phyloP scores from a whole-genome alignment of 495 filamentous ascomycete species.

The Xylaria scruposa region DNA sequence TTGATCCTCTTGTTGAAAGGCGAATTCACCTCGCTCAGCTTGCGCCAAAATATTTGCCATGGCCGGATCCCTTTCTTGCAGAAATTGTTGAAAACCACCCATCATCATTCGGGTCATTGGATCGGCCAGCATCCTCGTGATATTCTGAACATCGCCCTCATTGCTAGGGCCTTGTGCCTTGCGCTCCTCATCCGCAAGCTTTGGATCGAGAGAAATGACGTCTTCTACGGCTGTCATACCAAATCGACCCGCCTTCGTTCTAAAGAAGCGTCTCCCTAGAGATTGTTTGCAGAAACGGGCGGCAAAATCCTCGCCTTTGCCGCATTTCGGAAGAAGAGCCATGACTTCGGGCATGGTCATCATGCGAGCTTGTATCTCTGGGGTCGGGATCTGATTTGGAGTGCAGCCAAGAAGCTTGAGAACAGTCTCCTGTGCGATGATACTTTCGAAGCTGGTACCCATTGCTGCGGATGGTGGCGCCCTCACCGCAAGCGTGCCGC shows the following conservation, averaged over 20 bases:
- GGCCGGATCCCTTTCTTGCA: not conserved
- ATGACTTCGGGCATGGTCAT: conserved; percentile 24
- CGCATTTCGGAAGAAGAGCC: conserved; percentile 30
- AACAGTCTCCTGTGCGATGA: conserved; percentile 32
- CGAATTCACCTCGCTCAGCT: conserved; percentile 22
- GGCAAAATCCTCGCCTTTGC: conserved; percentile 17
- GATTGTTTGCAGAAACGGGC: conserved; percentile 7
- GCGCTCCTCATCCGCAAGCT: not conserved
- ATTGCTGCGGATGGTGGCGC: not conserved
- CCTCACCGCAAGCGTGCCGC: not conserved
- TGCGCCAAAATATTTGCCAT: conserved; percentile 12
- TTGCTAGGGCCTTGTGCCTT: not conserved
- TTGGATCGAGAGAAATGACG: conserved; percentile 19
- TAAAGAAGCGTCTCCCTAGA: conserved; percentile 32
- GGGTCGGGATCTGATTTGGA: conserved; percentile 22
- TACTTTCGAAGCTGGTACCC: conserved; percentile 26
- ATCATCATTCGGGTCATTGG: not conserved
- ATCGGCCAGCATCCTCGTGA: not conserved
- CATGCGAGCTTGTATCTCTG: conserved; percentile 29
- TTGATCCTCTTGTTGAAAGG: conserved; percentile 4
- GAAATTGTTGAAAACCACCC: not conserved
- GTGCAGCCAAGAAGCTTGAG: conserved; percentile 31
- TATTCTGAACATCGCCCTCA: not conserved
- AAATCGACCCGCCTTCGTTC: conserved; percentile 31
- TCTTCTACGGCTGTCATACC: conserved; percentile 35